A percentile compares a stretch with the other conserved stretches of the same genome.
Evolutionary conservation across 345 rosid genomes (phyloP).

Genomic region (Brassica incana): DNA sequence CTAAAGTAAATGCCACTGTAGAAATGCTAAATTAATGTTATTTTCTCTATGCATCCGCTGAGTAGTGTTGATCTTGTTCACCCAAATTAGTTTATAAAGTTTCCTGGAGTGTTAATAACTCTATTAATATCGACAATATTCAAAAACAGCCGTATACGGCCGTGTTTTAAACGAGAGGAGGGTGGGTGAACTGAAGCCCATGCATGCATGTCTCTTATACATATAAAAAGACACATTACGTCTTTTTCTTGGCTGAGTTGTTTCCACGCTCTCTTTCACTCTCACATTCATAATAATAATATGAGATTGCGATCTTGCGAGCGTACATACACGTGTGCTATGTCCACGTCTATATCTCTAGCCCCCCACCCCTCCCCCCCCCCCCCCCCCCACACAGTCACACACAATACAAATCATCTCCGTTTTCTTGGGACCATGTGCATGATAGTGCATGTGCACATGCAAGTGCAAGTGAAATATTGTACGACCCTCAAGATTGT

Average conservation of each 20-base stretch:
- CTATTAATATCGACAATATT: not conserved
- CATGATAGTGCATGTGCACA: constrained; percentile 2
- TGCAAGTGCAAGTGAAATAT: not conserved
- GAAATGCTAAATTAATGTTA: not conserved
- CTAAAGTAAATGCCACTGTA: not conserved
- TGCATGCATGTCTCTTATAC: constrained; percentile 36
- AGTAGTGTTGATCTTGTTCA: not conserved
- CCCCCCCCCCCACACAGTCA: not conserved
- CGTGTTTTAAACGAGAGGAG: not conserved
- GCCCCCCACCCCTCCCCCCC: not conserved
- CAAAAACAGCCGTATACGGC: constrained; percentile 1
- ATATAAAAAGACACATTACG: constrained; percentile 31
- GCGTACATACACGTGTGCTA: constrained; percentile 38
- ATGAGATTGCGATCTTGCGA: constrained; percentile 21
- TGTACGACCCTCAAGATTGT: not conserved
- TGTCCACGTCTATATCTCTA: constrained; percentile 19
- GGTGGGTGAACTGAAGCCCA: constrained; percentile 26
- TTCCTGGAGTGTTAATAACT: not conserved
- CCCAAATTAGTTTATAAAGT: not conserved
- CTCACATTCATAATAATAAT: not conserved
- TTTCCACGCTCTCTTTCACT: constrained; percentile 4
- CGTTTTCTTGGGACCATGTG: constrained; percentile 42
- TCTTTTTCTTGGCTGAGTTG: constrained; percentile 34
- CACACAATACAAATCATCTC: constrained; percentile 15
- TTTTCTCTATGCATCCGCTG: not conserved